phyloP scores from a whole-genome alignment of 495 filamentous ascomycete genomes.

The Penicillium fimorum region DNA sequence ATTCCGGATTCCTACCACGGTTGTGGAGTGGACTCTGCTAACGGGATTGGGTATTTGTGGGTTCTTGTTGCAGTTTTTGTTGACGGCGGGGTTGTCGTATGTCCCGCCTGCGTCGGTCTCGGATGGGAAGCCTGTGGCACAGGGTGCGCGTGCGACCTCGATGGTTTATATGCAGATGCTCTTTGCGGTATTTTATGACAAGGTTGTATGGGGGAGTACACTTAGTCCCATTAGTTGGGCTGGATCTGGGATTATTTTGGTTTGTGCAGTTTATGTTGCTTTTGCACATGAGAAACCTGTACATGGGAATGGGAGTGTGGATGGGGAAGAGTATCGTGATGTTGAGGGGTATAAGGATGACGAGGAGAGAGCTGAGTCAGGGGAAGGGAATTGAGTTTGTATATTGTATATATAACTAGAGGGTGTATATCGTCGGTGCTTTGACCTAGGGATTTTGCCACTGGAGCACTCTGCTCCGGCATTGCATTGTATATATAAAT shows the following conservation, averaged over 20 bases:
- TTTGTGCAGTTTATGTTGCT: slow-evolving; percentile 77
- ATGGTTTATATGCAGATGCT: slow-evolving; percentile 94
- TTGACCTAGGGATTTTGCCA: background rate
- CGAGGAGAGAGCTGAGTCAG: slow-evolving; percentile 4
- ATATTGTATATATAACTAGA: too few relatives aligned
- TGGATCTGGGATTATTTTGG: slow-evolving; percentile 77
- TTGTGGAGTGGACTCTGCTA: slow-evolving; percentile 69
- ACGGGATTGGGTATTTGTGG: slow-evolving; percentile 70
- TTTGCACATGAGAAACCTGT: slow-evolving; percentile 43
- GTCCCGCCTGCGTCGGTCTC: slow-evolving; percentile 43
- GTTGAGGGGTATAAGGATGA: slow-evolving; percentile 8
- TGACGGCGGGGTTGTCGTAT: slow-evolving; percentile 77
- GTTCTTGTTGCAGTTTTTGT: slow-evolving; percentile 81
- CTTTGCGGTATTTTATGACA: slow-evolving; percentile 82
- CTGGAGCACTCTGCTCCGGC: slow-evolving; percentile 10
- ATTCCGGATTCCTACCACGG: slow-evolving; percentile 60
- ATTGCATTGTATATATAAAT: too few relatives aligned
- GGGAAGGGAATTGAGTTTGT: slow-evolving; percentile 14
- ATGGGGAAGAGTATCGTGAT: slow-evolving; percentile 10
- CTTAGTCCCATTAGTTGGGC: slow-evolving; percentile 64
- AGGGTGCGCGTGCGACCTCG: slow-evolving; percentile 70
- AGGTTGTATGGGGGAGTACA: slow-evolving; percentile 68
- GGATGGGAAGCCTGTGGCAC: slow-evolving; percentile 23
- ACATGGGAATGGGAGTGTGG: background rate
- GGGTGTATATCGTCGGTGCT: background rate